These are phyloP conservation scores for Ormosia semicastrata DNA, from an alignment of 306 rosid genomes.

Conservation along the genomic window DNA sequence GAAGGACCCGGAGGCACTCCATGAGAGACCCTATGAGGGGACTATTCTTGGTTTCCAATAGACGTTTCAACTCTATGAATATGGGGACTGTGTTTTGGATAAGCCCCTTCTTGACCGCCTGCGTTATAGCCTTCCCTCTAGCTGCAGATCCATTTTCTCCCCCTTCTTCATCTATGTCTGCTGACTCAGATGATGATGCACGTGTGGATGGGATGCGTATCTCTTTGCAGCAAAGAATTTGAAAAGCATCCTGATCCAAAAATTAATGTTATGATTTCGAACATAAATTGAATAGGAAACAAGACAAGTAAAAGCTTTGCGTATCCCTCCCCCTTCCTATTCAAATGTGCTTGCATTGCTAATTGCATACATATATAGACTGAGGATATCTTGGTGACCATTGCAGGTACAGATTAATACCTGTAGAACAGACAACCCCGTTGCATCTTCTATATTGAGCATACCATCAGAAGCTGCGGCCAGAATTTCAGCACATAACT, in stretches of 20 bases:
- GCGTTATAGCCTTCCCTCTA: constrained; percentile 75
- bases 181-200: constrained; percentile 58
- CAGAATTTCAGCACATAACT: constrained; percentile 86
- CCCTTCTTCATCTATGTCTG: constrained; percentile 76
- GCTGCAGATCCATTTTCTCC: constrained; percentile 66
- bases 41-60: constrained; percentile 82
- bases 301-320: background rate
- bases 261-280: constrained; percentile 22
- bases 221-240: constrained; percentile 86
- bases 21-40: constrained; percentile 87
- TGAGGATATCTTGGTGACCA: background rate
- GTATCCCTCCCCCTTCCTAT: background rate
- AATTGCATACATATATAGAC: background rate
- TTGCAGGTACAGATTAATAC: constrained; percentile 35
- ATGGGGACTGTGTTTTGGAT: constrained; percentile 87
- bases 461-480: constrained; percentile 92
- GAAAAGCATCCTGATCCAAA: constrained; percentile 68
- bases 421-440: constrained; percentile 86
- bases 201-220: constrained; percentile 63
- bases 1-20: constrained; percentile 87
- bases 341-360: background rate
- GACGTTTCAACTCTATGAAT: constrained; percentile 84
- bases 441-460: constrained; percentile 67
- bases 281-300: constrained; percentile 1
- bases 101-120: constrained; percentile 74